phyloP scores from a whole-genome alignment of 495 filamentous ascomycete genomes.

The Evansstolkia leycettana region DNA sequence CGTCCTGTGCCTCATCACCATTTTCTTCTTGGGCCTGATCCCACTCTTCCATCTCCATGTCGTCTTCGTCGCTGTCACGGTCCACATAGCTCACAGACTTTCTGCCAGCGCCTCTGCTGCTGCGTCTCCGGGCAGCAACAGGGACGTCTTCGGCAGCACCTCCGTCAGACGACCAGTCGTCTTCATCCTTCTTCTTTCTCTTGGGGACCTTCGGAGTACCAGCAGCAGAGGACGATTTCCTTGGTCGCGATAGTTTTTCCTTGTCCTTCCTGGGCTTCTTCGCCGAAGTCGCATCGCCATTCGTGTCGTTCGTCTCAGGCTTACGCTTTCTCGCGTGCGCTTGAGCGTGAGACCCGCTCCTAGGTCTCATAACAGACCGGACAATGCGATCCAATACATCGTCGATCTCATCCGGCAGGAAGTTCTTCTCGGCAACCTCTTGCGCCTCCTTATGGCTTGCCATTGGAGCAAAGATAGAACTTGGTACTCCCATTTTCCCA shows the following conservation, averaged over 20 bases:
- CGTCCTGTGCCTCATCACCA: slow-evolving; percentile 9
- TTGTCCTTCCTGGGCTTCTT: slow-evolving; percentile 36
- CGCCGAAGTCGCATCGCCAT: slow-evolving; percentile 14
- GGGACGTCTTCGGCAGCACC: slow-evolving; percentile 11
- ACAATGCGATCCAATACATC: slow-evolving; percentile 61
- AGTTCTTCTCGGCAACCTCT: slow-evolving; percentile 71
- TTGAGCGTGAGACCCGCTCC: slow-evolving; percentile 16
- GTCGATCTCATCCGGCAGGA: slow-evolving; percentile 71
- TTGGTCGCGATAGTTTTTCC: slow-evolving; percentile 16
- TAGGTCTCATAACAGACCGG: slow-evolving; percentile 26
- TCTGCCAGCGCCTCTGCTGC: slow-evolving; percentile 21
- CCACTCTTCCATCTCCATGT: slow-evolving; percentile 39
- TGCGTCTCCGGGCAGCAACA: slow-evolving; percentile 25
- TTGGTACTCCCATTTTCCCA: slow-evolving; percentile 67
- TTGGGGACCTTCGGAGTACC: slow-evolving; percentile 28
- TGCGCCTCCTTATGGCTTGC: slow-evolving; percentile 67
- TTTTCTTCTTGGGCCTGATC: slow-evolving; percentile 14
- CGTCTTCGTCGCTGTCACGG: slow-evolving; percentile 44
- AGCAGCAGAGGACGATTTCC: slow-evolving; percentile 25
- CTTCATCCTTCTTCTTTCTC: slow-evolving; percentile 29
- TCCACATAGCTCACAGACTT: slow-evolving; percentile 41
- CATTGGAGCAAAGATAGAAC: slow-evolving; percentile 63
- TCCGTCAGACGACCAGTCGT: slow-evolving; percentile 32
- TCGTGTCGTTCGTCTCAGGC: slow-evolving; percentile 23
- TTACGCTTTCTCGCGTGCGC: slow-evolving; percentile 34